Evolutionary conservation across 441 rosid genomes (phyloP), one percentile per base, ranked within the genome.

Genomic region (Adansonia gregorii): DNA sequence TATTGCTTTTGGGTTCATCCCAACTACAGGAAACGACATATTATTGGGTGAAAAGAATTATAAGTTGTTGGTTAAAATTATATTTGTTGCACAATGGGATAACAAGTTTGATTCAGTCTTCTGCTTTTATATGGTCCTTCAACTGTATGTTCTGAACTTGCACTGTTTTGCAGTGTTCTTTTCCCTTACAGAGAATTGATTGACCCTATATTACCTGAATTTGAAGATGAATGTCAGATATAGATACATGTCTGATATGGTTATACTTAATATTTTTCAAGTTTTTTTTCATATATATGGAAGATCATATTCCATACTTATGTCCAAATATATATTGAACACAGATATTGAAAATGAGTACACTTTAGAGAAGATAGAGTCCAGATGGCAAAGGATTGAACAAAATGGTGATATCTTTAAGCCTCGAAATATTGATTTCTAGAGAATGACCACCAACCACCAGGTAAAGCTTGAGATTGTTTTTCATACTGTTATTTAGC

Each of bases 171-270:
- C 61, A 35, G 8, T 72, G 35, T 55, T 31, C 10, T 55, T 51
- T 72, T 48, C 39, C 75, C 48, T 72, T 31, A 3, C 14, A 72
- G 49, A 17, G 20, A 72, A 58, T 58, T 73, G 15, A 59, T 59
- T 31, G 54, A 43, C 19, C 61, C 61, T 56, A 17, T 19, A 9
- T 56, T 56, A 56, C 19, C 15, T 7, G 24, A 22, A n/a, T 8
- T 6, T 10, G n/a, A 6, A 6, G 45, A 49, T 49, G 54, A 49
- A 14, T 49, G 54, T 49, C n/a, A 49, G 15, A 51, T 51, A 51
- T 11, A 11, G 55, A 15, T 14, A 51, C 4, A 3, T 51, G n/a
- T 51, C 15, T 11, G 55, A 51, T 4, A 11, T 11, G 5, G 12
- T 15, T 51, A 14, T 51, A 51, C 14, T 15, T 11, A 51, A 49